Conservation (phyloP, 495 filamentous ascomycete species). For the Baudoinia panamericana region DNA sequence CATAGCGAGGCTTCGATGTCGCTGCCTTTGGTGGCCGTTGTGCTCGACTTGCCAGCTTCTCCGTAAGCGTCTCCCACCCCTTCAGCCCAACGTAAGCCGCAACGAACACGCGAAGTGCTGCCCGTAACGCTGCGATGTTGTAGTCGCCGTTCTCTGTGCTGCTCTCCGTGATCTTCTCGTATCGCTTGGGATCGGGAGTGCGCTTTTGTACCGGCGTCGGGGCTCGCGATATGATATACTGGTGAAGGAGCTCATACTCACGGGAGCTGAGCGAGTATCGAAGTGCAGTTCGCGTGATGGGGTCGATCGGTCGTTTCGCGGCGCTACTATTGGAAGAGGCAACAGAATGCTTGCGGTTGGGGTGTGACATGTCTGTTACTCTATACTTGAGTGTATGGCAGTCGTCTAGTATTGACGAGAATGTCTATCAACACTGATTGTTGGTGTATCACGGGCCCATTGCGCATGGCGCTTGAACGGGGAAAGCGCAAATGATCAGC, state of each 20-base stretch:
- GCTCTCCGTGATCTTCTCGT: constrained; percentile 37
- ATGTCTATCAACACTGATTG: too few species aligned
- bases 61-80: constrained; percentile 46
- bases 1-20: not conserved
- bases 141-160: constrained; percentile 45
- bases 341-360: not conserved
- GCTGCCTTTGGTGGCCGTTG: constrained; percentile 25
- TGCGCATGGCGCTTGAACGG: too few species aligned
- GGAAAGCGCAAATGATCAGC: too few species aligned
- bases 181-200: constrained; percentile 44
- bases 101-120: constrained; percentile 62
- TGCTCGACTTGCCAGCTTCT: constrained; percentile 18
- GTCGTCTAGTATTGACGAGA: too few species aligned
- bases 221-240: constrained; percentile 58
- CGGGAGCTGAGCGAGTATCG: constrained; percentile 71
- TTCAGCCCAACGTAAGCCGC: constrained; percentile 57
- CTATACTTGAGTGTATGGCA: too few species aligned
- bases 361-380: too few species aligned
- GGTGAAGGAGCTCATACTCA: constrained; percentile 73
- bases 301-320: constrained; percentile 33
- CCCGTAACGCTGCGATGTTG: constrained; percentile 66
- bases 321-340: constrained; percentile 1
- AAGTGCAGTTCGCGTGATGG: constrained; percentile 61
- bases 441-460: too few species aligned
- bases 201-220: constrained; percentile 41